A percentile compares a stretch with the other conserved stretches of the same genome.
Evolutionary conservation across 495 filamentous ascomycete genomes (phyloP).

Genomic region (Trichoderma erinaceum): DNA sequence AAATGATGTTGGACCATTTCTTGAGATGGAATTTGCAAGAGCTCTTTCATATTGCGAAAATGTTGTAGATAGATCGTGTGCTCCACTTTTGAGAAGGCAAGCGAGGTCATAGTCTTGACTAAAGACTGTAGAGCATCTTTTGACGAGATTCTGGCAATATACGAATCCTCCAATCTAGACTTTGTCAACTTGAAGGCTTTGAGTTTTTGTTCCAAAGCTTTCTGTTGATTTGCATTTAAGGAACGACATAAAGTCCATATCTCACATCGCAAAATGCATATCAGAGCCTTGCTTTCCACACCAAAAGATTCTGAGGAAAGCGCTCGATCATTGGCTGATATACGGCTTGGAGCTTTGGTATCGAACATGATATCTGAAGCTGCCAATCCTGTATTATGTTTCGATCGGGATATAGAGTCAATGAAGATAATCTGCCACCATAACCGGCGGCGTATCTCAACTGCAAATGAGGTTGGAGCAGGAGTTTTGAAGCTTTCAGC

Average conservation of each 20-base stretch:
- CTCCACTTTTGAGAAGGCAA: background rate
- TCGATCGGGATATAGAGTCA: background rate
- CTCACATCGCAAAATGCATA: background rate
- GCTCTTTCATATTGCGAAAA: background rate
- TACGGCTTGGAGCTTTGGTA: background rate
- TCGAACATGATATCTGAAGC: background rate
- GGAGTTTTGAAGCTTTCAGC: background rate
- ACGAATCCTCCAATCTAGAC: background rate
- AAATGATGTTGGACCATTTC: background rate
- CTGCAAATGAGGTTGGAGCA: background rate
- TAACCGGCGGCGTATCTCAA: background rate
- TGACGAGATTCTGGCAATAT: background rate
- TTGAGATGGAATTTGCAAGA: background rate
- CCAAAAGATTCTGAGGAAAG: background rate
- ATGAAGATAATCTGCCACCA: background rate
- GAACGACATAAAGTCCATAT: background rate
- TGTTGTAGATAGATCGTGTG: background rate
- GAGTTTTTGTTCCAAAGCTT: background rate
- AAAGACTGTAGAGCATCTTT: background rate
- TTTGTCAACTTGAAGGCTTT: background rate
- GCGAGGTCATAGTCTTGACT: background rate
- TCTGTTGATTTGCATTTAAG: background rate
- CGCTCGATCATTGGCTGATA: background rate
- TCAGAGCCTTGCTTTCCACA: background rate
- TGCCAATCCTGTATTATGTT: background rate